A percentile compares a stretch with the other conserved stretches of the same genome.
These are phyloP conservation scores for Candida railenensis DNA, from an alignment of 805 yeast genomes.

Conservation along the genomic window DNA sequence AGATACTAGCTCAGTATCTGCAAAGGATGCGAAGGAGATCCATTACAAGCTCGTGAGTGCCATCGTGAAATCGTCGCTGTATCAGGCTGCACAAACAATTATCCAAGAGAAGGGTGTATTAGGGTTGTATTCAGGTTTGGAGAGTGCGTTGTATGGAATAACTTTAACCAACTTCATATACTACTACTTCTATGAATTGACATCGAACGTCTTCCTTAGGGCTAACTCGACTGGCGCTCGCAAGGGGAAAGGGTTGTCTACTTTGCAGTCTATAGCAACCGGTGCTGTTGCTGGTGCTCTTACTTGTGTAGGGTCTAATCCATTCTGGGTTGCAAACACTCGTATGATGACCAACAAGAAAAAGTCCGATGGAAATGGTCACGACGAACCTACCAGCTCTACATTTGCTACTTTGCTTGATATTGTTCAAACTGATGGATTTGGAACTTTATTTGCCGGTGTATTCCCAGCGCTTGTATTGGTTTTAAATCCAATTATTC, in stretches of 20 bases:
- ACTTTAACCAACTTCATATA: conserved; percentile 84
- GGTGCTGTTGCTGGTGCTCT: conserved; percentile 88
- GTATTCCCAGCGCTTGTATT: conserved; percentile 83
- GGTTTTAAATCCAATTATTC: conserved; percentile 86
- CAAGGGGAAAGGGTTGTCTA: conserved; percentile 44
- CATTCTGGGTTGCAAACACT: conserved; percentile 94
- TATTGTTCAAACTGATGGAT: conserved; percentile 70
- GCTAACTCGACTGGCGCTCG: conserved; percentile 24
- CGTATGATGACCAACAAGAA: conserved; percentile 68
- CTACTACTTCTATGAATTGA: conserved; percentile 85
- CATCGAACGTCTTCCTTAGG: conserved; percentile 47
- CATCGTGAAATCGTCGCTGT: conserved; percentile 16
- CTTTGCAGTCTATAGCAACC: conserved; percentile 67
- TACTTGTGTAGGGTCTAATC: conserved; percentile 80
- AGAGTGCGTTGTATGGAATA: conserved; percentile 84
- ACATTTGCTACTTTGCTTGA: conserved; percentile 59
- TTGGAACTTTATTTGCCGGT: conserved; percentile 75
- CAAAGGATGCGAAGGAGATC: conserved; percentile 7
- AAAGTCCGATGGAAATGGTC: conserved; percentile 12
- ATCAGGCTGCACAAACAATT: conserved; percentile 38
- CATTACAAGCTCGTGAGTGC: conserved; percentile 14
- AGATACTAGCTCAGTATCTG: conserved; percentile 7
- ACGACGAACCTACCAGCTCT: conserved; percentile 21
- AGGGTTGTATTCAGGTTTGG: conserved; percentile 83
- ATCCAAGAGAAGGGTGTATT: conserved; percentile 57